A percentile compares a stretch with the other conserved stretches of the same genome.
Evolutionary conservation across 2,329 filamentous ascomycete species (phyloP).

Genomic region (Neoscytalidium dimidiatum): DNA sequence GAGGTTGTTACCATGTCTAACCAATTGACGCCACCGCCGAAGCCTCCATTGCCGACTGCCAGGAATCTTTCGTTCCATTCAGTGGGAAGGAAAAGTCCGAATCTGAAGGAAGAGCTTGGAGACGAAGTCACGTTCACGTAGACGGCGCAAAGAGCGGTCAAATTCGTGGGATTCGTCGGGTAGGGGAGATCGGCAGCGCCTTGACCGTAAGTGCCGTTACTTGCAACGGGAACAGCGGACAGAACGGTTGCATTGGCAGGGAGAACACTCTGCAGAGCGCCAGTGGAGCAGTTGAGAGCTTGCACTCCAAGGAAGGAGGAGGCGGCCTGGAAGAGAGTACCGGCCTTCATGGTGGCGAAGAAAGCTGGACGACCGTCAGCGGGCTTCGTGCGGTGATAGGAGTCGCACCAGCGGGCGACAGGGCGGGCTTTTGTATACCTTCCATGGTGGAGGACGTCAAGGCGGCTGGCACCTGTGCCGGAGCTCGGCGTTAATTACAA

Average conservation of each 20-base stretch:
- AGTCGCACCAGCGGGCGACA: not conserved
- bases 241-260: constrained; percentile 38
- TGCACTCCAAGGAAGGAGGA: constrained; percentile 17
- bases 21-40: constrained; percentile 51
- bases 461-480: not conserved
- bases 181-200: constrained; percentile 42
- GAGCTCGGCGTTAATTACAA: constrained; percentile 1
- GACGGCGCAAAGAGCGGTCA: constrained; percentile 42
- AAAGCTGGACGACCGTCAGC: not conserved
- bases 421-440: not conserved
- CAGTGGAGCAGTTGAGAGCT: constrained; percentile 34
- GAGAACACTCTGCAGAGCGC: constrained; percentile 36
- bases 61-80: constrained; percentile 40
- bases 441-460: not conserved
- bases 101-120: constrained; percentile 37
- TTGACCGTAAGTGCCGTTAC: constrained; percentile 42
- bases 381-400: not conserved
- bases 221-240: constrained; percentile 33
- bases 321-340: not conserved
- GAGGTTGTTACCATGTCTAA: constrained; percentile 45
- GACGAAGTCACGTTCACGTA: constrained; percentile 40
- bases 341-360: constrained; percentile 12
- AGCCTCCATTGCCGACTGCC: constrained; percentile 50
- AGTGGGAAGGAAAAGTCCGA: constrained; percentile 42
- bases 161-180: constrained; percentile 38